These are phyloP conservation scores for Cytospora piceae DNA, from an alignment of 2,329 filamentous ascomycete species.

Conservation along the genomic window DNA sequence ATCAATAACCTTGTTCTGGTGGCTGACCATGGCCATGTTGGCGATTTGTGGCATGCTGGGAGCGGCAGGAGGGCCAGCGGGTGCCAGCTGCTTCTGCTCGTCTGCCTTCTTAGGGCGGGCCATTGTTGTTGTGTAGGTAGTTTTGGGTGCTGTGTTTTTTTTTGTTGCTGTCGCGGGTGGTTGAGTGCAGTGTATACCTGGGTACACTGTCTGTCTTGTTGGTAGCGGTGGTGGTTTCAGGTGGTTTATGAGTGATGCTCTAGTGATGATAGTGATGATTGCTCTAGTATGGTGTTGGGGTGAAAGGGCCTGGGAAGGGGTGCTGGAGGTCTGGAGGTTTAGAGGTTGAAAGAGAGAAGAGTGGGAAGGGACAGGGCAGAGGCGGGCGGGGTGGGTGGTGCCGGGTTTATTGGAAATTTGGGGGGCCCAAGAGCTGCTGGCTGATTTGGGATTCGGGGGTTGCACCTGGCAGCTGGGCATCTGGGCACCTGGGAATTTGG, in stretches of 20 bases:
- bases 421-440: constrained; percentile 23
- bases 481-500: background rate
- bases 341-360: constrained; percentile 27
- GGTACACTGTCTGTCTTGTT: background rate
- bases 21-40: constrained; percentile 20
- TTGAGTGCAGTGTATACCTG: constrained; percentile 2
- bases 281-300: constrained; percentile 17
- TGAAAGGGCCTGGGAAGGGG: constrained; percentile 23
- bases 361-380: constrained; percentile 19
- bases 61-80: constrained; percentile 19
- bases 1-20: constrained; percentile 55
- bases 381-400: constrained; percentile 19
- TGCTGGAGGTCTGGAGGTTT: constrained; percentile 25
- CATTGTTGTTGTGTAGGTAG: constrained; percentile 37
- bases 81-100: constrained; percentile 31
- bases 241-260: constrained; percentile 16
- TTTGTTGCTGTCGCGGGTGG: background rate
- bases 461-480: background rate
- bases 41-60: constrained; percentile 17
- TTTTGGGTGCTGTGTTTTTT: constrained; percentile 9
- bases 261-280: constrained; percentile 17
- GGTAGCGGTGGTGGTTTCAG: constrained; percentile 10
- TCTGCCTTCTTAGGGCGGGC: constrained; percentile 46
- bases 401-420: constrained; percentile 25
- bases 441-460: constrained; percentile 17